Conservation (phyloP, 768 basidiomycete genomes). For the Boletus bicolor region DNA sequence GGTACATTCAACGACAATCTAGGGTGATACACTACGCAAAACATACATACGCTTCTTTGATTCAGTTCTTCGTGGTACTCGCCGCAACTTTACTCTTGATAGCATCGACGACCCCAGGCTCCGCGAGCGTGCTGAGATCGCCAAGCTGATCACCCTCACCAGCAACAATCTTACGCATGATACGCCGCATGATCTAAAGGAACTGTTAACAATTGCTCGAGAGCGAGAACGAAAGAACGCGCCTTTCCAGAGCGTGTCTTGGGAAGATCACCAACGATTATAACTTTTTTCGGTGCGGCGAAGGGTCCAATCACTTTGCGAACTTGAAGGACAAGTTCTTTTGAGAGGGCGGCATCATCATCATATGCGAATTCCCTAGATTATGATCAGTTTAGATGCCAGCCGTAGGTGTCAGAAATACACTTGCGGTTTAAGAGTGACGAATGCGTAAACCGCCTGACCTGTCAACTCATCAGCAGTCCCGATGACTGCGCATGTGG, state of each 20-base stretch:
- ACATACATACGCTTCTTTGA: not conserved
- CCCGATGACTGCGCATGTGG: constrained; percentile 57
- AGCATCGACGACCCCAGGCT: constrained; percentile 79
- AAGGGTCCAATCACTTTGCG: constrained; percentile 98
- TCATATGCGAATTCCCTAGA: constrained; percentile 78
- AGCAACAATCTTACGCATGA: constrained; percentile 94
- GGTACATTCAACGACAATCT: not conserved
- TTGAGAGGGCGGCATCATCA: constrained; percentile 68
- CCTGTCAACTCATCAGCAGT: constrained; percentile 85
- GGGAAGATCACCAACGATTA: constrained; percentile 78
- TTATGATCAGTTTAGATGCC: not conserved
- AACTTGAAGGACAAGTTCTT: constrained; percentile 92
- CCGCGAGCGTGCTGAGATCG: constrained; percentile 90
- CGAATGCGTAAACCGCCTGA: constrained; percentile 92
- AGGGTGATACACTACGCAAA: not conserved
- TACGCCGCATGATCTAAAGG: constrained; percentile 83
- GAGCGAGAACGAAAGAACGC: not conserved
- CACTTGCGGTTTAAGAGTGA: constrained; percentile 88
- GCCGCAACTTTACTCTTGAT: constrained; percentile 78
- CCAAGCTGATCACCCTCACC: constrained; percentile 95
- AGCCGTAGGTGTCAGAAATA: not conserved
- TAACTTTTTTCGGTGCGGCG: constrained; percentile 93
- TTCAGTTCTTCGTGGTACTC: constrained; percentile 22
- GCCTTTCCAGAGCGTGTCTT: constrained; percentile 95
- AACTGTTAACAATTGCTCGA: not conserved